These are phyloP conservation scores for Debaryomycetaceae sp. DNA, from an alignment of 1,139 yeast genomes.

Conservation along the genomic window DNA sequence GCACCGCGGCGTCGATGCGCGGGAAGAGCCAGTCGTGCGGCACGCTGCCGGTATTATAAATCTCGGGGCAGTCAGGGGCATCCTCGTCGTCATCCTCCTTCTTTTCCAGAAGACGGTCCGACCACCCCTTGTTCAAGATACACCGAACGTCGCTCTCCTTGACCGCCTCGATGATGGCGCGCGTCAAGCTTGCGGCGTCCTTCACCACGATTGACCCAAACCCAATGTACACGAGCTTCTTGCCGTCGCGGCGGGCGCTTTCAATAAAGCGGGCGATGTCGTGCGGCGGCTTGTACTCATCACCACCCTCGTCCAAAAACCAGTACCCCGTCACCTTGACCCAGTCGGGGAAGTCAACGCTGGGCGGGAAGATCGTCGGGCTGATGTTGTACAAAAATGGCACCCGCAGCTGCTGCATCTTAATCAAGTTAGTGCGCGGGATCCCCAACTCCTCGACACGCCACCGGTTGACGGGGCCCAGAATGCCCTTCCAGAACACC, in stretches of 20 bases:
- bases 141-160: conserved; percentile 76
- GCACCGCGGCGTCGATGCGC: conserved; percentile 87
- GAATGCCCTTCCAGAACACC: conserved; percentile 89
- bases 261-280: conserved; percentile 57
- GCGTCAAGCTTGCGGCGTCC: conserved; percentile 72
- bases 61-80: conserved; percentile 28
- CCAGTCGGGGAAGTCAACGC: conserved; percentile 94
- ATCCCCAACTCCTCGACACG: conserved; percentile 62
- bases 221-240: conserved; percentile 84
- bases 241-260: conserved; percentile 55
- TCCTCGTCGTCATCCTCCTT: not conserved
- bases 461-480: conserved; percentile 89
- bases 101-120: conserved; percentile 52
- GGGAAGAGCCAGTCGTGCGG: conserved; percentile 97
- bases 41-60: conserved; percentile 64
- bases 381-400: conserved; percentile 90
- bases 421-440: conserved; percentile 64
- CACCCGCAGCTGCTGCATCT: conserved; percentile 69
- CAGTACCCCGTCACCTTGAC: conserved; percentile 92
- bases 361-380: conserved; percentile 84
- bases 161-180: conserved; percentile 77
- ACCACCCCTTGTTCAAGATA: conserved; percentile 92
- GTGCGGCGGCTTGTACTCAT: conserved; percentile 59
- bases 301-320: conserved; percentile 75
- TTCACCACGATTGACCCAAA: conserved; percentile 93